Conservation (phyloP, 2,329 filamentous ascomycete species). For the Alternaria gaisen region DNA sequence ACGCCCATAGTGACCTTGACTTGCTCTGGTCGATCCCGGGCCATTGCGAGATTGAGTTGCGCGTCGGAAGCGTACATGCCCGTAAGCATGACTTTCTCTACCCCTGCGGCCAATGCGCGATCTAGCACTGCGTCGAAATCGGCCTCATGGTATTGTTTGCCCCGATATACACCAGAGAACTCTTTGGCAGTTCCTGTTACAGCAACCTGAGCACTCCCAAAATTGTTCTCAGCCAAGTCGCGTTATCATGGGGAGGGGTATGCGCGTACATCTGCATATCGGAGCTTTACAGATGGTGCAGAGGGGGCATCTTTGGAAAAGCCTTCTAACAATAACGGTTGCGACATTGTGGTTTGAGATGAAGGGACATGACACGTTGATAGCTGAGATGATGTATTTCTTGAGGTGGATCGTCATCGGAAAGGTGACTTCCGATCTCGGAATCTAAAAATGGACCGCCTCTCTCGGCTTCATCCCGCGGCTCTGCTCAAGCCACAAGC, state of each 20-base stretch:
- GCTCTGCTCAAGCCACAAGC: no score
- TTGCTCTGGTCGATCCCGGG: slow-evolving; percentile 26
- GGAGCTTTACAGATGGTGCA: neutral
- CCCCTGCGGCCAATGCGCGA: slow-evolving; percentile 45
- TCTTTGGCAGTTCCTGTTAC: slow-evolving; percentile 51
- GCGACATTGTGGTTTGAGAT: neutral
- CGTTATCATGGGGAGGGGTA: neutral
- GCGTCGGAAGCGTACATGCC: slow-evolving; percentile 55
- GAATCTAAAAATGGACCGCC: neutral
- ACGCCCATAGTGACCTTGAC: slow-evolving; percentile 60
- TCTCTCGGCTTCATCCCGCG: neutral
- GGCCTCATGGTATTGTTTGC: slow-evolving; percentile 19
- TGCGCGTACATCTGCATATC: slow-evolving; percentile 10
- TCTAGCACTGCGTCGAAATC: slow-evolving; percentile 12
- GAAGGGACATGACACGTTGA: neutral
- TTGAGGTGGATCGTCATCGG: neutral
- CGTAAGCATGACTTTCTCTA: slow-evolving; percentile 52
- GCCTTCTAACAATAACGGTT: neutral
- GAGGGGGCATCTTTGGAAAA: neutral
- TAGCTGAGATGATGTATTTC: neutral
- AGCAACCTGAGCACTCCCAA: slow-evolving; percentile 33
- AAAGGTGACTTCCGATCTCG: neutral
- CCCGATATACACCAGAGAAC: slow-evolving; percentile 61
- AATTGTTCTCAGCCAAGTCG: neutral
- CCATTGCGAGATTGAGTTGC: slow-evolving; percentile 38